Percentiles rank a stretch among this genome's conserved stretches.
phyloP scores from a whole-genome alignment of 352 stramenopile species.

The Plasmopara halstedii region DNA sequence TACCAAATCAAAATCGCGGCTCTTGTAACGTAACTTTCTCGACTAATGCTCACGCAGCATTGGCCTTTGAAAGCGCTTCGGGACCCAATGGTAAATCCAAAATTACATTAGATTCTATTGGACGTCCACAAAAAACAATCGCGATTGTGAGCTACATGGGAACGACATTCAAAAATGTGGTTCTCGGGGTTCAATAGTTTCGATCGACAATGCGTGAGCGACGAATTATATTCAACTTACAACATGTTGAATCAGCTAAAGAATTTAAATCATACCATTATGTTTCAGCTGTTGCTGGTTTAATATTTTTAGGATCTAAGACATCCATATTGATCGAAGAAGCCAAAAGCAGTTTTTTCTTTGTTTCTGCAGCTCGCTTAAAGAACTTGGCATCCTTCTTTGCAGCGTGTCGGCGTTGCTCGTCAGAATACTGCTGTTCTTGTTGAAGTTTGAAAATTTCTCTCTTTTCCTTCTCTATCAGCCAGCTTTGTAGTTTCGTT shows the following conservation, averaged over 20 bases:
- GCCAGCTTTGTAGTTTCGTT: conserved; percentile 83
- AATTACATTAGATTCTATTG: conserved; percentile 48
- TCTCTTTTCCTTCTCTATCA: conserved; percentile 83
- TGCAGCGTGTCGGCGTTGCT: conserved; percentile 44
- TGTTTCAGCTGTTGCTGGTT: conserved; percentile 24
- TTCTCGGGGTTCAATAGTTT: conserved; percentile 34
- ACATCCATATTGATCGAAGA: neutral
- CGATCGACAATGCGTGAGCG: neutral
- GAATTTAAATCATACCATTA: conserved; percentile 16
- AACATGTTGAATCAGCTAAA: neutral
- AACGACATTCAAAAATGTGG: conserved; percentile 65
- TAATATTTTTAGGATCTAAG: conserved; percentile 6
- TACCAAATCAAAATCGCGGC: conserved; percentile 55
- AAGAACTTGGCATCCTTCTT: conserved; percentile 79
- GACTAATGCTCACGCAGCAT: conserved; percentile 45
- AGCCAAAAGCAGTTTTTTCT: conserved; percentile 45
- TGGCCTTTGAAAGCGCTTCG: conserved; percentile 56
- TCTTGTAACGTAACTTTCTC: conserved; percentile 66
- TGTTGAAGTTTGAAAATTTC: conserved; percentile 75
- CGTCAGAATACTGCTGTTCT: conserved; percentile 72
- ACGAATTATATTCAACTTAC: no score
- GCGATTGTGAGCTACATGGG: conserved; percentile 45
- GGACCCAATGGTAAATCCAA: conserved; percentile 28
- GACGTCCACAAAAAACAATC: conserved; percentile 64
- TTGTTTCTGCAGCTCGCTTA: conserved; percentile 59